phyloP scores from a whole-genome alignment of 2,329 filamentous ascomycete species.

The Mycosphaerelloides madeirae region DNA sequence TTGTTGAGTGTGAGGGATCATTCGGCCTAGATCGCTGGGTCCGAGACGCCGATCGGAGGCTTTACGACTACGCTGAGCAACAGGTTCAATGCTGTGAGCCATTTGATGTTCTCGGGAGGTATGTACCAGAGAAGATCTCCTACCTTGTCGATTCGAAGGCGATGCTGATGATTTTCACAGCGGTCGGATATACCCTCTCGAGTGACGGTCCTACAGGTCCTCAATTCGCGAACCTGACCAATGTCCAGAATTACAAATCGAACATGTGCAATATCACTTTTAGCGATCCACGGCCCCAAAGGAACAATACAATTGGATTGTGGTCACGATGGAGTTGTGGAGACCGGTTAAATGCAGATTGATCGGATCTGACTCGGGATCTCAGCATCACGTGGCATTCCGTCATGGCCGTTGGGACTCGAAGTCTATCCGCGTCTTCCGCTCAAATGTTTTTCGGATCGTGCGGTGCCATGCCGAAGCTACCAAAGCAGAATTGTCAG shows the following conservation, averaged over 20 bases:
- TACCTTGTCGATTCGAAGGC: background rate
- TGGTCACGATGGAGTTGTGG: no score
- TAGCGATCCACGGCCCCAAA: no score
- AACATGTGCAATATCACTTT: conserved; percentile 9
- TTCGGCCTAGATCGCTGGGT: background rate
- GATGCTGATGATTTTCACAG: background rate
- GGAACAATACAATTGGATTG: no score
- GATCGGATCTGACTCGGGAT: no score
- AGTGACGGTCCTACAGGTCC: conserved; percentile 1
- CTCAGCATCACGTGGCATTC: no score
- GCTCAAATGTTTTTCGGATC: no score
- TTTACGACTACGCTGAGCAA: conserved; percentile 1
- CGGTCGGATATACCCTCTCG: conserved; percentile 3
- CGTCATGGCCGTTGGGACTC: no score
- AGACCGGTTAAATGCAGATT: no score
- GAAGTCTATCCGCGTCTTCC: no score
- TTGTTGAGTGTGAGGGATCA: background rate
- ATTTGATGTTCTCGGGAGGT: conserved; percentile 3
- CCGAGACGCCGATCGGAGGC: conserved; percentile 1
- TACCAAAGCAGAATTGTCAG: no score
- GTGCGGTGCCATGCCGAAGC: no score
- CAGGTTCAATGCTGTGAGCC: conserved; percentile 2
- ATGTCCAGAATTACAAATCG: background rate
- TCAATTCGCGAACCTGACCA: conserved; percentile 2
- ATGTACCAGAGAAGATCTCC: background rate